A percentile compares a stretch with the other conserved stretches of the same genome.
These are phyloP conservation scores for Danielozyma ontarioensis DNA, from an alignment of 805 yeast species.

Conservation along the genomic window DNA sequence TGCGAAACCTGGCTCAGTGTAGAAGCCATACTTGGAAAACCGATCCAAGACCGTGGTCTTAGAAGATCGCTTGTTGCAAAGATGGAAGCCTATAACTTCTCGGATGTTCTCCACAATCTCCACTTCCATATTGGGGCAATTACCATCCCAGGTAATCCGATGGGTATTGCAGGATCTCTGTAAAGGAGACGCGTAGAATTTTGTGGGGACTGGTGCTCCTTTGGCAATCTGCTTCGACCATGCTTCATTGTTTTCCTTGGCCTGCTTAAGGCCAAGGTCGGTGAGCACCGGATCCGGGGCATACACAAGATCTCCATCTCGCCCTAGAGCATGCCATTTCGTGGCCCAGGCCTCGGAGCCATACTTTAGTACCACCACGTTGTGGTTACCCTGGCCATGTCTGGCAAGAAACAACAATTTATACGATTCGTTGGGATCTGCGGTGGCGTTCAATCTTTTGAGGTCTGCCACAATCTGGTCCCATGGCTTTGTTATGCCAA, in stretches of 20 bases:
- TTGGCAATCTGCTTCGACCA: slow-evolving; percentile 39
- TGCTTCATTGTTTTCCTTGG: slow-evolving; percentile 39
- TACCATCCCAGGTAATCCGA: slow-evolving; percentile 45
- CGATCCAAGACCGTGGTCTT: slow-evolving; percentile 34
- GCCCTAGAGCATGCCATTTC: slow-evolving; percentile 47
- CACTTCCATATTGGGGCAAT: slow-evolving; percentile 14
- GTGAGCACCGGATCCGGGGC: slow-evolving; percentile 62
- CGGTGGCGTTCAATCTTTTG: slow-evolving; percentile 27
- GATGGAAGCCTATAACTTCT: slow-evolving; percentile 56
- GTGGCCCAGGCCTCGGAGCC: slow-evolving; percentile 55
- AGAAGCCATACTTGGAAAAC: slow-evolving; percentile 37
- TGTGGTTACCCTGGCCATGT: slow-evolving; percentile 71
- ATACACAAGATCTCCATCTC: slow-evolving; percentile 52
- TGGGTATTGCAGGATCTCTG: slow-evolving; percentile 59
- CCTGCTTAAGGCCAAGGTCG: slow-evolving; percentile 51
- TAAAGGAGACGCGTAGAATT: slow-evolving; percentile 57
- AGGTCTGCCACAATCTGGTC: slow-evolving; percentile 25
- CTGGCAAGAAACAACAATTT: slow-evolving; percentile 53
- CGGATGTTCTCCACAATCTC: slow-evolving; percentile 44
- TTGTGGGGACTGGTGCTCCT: slow-evolving; percentile 54
- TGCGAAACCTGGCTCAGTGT: slow-evolving; percentile 36
- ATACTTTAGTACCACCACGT: slow-evolving; percentile 47
- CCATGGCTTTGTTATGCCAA: slow-evolving; percentile 45
- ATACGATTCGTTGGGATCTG: slow-evolving; percentile 33
- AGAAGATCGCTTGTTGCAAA: slow-evolving; percentile 54